Evolutionary conservation across 1,139 yeast genomes (phyloP).

Genomic region (Yamadazyma jaroonii): DNA sequence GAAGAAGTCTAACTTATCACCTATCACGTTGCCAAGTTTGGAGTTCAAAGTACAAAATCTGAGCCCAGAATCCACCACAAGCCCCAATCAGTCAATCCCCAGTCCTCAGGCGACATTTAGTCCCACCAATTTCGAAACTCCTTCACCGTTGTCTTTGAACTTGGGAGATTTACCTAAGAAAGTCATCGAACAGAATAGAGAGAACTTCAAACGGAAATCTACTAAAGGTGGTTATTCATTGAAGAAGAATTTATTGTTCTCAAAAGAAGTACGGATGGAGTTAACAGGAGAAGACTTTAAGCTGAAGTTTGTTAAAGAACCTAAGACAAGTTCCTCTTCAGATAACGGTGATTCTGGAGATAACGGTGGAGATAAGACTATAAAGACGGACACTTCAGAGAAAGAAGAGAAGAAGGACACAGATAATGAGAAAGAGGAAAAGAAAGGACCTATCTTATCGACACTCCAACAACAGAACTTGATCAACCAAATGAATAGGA

Average conservation of each 20-base stretch:
- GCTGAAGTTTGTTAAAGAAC: constrained; percentile 3
- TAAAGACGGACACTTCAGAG: too few species aligned
- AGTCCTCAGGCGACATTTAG: constrained; percentile 2
- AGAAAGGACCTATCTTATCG: constrained; percentile 10
- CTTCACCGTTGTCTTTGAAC: constrained; percentile 23
- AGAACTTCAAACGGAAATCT: constrained; percentile 8
- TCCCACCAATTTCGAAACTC: constrained; percentile 9
- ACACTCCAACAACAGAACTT: constrained; percentile 28
- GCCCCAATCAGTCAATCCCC: not conserved
- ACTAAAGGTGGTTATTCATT: constrained; percentile 3
- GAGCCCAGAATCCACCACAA: not conserved
- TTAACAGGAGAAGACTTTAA: constrained; percentile 14
- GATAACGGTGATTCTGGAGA: too few species aligned
- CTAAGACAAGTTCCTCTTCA: too few species aligned
- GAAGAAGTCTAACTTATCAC: constrained; percentile 8
- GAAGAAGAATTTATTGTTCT: constrained; percentile 27
- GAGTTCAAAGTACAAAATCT: not conserved
- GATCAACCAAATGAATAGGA: constrained; percentile 33
- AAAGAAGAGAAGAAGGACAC: not conserved
- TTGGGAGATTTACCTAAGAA: constrained; percentile 10
- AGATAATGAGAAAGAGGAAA: constrained; percentile 6
- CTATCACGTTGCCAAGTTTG: not conserved
- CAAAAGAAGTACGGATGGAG: constrained; percentile 41
- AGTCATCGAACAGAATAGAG: constrained; percentile 12
- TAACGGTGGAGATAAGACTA: too few species aligned